Conservation (phyloP, 2,329 filamentous ascomycete species). For the Beauveria pseudobassiana region DNA sequence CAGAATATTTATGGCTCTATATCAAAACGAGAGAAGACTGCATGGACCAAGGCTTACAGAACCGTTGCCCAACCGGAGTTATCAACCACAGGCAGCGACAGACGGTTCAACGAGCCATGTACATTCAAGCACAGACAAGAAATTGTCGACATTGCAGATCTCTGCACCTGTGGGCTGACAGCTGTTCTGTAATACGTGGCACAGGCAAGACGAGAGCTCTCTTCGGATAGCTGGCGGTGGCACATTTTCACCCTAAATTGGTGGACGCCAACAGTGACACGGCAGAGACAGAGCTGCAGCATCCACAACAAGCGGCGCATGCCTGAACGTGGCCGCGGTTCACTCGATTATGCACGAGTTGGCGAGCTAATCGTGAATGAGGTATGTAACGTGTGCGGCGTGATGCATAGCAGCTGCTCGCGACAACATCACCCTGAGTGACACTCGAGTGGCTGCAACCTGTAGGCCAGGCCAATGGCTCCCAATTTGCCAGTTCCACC, state of each 20-base stretch:
- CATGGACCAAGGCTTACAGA: background rate
- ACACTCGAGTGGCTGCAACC: background rate
- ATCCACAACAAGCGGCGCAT: background rate
- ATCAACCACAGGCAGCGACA: background rate
- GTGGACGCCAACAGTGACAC: background rate
- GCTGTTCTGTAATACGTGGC: conserved; percentile 2
- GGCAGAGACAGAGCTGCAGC: background rate
- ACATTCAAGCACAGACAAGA: background rate
- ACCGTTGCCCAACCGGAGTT: background rate
- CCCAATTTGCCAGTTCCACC: background rate
- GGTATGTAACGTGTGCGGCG: background rate
- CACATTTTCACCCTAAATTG: background rate
- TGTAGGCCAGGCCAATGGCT: background rate
- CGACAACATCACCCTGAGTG: background rate
- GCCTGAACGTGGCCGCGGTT: background rate
- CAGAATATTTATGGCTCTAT: background rate
- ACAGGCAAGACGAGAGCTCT: conserved; percentile 2
- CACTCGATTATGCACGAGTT: background rate
- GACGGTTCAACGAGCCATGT: background rate
- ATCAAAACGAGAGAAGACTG: background rate
- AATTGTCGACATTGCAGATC: background rate
- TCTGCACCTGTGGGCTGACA: background rate
- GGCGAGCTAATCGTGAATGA: background rate
- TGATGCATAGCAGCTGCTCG: background rate
- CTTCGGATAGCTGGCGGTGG: background rate